Evolutionary conservation across 164 flowering plant species (phyloP).

Genomic region (Macadamia tetraphylla): DNA sequence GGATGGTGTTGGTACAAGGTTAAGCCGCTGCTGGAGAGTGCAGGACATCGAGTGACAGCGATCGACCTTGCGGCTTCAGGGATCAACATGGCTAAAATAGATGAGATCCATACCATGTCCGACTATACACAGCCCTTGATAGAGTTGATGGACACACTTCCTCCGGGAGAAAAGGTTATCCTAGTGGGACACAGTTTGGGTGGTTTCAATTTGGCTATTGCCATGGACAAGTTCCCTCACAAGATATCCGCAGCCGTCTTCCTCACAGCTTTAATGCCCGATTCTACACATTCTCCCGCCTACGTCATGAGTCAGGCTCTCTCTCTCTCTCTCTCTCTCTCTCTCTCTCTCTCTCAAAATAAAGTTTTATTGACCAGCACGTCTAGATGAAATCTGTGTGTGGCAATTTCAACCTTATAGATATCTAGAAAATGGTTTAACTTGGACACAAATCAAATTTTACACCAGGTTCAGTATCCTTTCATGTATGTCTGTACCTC

Average conservation of each 20-base stretch:
- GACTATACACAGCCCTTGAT: constrained; percentile 41
- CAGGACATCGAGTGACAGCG: no score
- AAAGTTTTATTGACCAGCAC: no score
- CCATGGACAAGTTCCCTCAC: constrained; percentile 25
- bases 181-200: constrained; percentile 36
- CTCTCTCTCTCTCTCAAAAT: no score
- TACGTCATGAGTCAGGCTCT: constrained; percentile 21
- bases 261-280: constrained; percentile 27
- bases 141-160: constrained; percentile 28
- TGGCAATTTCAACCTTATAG: no score
- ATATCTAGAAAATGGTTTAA: no score
- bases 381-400: no score
- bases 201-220: constrained; percentile 22
- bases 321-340: neutral
- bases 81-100: constrained; percentile 4
- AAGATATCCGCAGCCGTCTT: constrained; percentile 23
- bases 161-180: neutral
- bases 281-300: constrained; percentile 16
- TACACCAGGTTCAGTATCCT: no score
- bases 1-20: no score
- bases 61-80: no score
- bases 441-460: no score
- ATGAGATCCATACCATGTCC: constrained; percentile 9
- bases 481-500: no score
- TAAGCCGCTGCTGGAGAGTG: no score